These are phyloP conservation scores for Umbilicaria muhlenbergii DNA, from an alignment of 495 filamentous ascomycete species.

Conservation along the genomic window DNA sequence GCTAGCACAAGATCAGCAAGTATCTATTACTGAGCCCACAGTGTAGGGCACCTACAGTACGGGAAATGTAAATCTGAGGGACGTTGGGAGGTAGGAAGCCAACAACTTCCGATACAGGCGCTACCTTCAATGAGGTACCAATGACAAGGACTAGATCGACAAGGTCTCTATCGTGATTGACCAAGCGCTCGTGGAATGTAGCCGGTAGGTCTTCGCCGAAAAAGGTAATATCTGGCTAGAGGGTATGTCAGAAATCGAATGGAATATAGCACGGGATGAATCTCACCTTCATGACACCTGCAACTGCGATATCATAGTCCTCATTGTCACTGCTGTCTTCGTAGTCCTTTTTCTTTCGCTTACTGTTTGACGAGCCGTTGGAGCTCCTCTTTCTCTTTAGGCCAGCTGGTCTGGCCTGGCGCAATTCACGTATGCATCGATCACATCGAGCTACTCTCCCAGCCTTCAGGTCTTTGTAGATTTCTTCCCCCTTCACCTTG, in stretches of 20 bases:
- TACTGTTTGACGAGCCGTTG: conserved; percentile 36
- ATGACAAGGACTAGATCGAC: conserved; percentile 95
- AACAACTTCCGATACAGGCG: conserved; percentile 83
- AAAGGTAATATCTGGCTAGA: conserved; percentile 79
- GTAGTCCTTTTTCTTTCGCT: conserved; percentile 31
- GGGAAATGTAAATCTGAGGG: conserved; percentile 87
- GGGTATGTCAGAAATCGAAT: neutral
- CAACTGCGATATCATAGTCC: conserved; percentile 50
- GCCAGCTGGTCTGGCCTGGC: conserved; percentile 26
- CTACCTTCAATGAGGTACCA: conserved; percentile 90
- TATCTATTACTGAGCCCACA: neutral
- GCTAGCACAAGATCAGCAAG: conserved; percentile 23
- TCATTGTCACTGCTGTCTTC: conserved; percentile 58
- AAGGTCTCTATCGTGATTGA: conserved; percentile 58
- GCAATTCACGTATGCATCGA: conserved; percentile 36
- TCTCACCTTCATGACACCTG: conserved; percentile 78
- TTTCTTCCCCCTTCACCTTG: conserved; percentile 56
- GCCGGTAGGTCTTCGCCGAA: conserved; percentile 64
- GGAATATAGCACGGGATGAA: neutral
- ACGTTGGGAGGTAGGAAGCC: conserved; percentile 60
- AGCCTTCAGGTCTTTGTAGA: conserved; percentile 64
- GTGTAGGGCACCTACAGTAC: conserved; percentile 38
- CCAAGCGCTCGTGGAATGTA: conserved; percentile 66
- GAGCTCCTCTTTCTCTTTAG: conserved; percentile 66
- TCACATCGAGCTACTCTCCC: conserved; percentile 53